These are phyloP conservation scores for Elongisporangium senticosum DNA, from an alignment of 352 stramenopile species.

Conservation along the genomic window DNA sequence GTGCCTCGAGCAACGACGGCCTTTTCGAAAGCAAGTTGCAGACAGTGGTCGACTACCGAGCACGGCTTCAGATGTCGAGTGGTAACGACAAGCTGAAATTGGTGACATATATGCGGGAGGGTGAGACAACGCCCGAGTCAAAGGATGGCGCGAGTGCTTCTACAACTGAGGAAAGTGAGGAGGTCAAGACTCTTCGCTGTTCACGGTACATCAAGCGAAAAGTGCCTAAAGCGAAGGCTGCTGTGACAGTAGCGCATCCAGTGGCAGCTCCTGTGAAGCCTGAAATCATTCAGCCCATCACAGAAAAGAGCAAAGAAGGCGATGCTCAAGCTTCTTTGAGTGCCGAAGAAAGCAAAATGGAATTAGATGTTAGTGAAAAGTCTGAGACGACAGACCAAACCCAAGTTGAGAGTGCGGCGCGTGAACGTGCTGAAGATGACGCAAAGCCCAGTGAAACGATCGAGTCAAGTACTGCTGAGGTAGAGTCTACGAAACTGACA, in stretches of 20 bases:
- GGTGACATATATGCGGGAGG: conserved; percentile 26
- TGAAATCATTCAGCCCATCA: background rate
- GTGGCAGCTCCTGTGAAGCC: conserved; percentile 4
- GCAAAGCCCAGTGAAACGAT: background rate
- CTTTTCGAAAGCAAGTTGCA: conserved; percentile 57
- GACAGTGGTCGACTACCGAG: conserved; percentile 64
- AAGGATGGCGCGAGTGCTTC: background rate
- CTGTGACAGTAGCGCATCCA: background rate
- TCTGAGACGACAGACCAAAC: background rate
- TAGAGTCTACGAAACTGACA: conserved; percentile 1
- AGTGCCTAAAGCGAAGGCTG: conserved; percentile 6
- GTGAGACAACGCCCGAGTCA: background rate
- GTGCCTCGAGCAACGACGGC: conserved; percentile 14
- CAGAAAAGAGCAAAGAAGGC: conserved; percentile 13
- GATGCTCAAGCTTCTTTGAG: conserved; percentile 1
- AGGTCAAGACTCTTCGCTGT: conserved; percentile 9
- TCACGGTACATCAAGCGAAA: conserved; percentile 19
- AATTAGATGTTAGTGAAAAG: background rate
- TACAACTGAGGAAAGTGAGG: background rate
- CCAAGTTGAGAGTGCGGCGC: background rate
- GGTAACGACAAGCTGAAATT: conserved; percentile 71
- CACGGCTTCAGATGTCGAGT: conserved; percentile 65
- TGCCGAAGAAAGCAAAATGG: background rate
- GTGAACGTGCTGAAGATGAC: background rate
- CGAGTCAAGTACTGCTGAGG: background rate